Base-by-base conservation (phyloP, 139 green algal species). In the Ettlia oleoabundans region DNA sequence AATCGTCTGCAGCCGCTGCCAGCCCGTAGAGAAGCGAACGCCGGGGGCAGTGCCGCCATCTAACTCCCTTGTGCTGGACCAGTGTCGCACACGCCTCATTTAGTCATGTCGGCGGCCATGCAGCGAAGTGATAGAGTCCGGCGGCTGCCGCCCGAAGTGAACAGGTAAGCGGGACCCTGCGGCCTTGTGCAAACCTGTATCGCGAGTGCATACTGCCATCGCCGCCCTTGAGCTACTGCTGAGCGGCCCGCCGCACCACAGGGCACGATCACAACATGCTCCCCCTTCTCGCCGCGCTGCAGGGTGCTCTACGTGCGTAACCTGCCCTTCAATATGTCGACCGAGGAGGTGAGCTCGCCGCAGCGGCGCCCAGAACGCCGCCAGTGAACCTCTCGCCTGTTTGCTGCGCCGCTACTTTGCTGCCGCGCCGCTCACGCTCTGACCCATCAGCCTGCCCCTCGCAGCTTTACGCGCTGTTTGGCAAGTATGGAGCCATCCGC, bases 261-360 rank as follows among this genome's bases (percentile, higher is more conserved):
- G 6, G 24, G 26, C n/a, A 13, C 5, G 19, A 28, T 15, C 4
- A 67, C n/a, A n/a, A n/a, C n/a, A n/a, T n/a, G 47, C 10, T 58
- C 47, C 10, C 55, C 55, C 21, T 28, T 5, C 55, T 65, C 5
- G 15, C 21, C 18, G 15, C 47, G 21, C 55, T 80, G 84, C 85
- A 86, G 94, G 68, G 83, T 94, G 2, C 79, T 98, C 2, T 98
- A 95, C 55, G 89, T 98, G 4, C 82, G 97, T 19, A 99, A 99
- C 87, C 89, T 99, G 55, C 97, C 97, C 0, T 99, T 98, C 84
- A 98, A 97, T 82, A 98, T 99, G 64, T 94, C 90, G 0, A 84
- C 92, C 3, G 96, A 99, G 9, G 97, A 99, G 84, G 86, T 95
- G 78, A 65, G 61, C 28, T 38, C 19, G 18, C 37, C 26, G 38